phyloP scores from a whole-genome alignment of 75 land plant species.

The Sequoiadendron giganteum region DNA sequence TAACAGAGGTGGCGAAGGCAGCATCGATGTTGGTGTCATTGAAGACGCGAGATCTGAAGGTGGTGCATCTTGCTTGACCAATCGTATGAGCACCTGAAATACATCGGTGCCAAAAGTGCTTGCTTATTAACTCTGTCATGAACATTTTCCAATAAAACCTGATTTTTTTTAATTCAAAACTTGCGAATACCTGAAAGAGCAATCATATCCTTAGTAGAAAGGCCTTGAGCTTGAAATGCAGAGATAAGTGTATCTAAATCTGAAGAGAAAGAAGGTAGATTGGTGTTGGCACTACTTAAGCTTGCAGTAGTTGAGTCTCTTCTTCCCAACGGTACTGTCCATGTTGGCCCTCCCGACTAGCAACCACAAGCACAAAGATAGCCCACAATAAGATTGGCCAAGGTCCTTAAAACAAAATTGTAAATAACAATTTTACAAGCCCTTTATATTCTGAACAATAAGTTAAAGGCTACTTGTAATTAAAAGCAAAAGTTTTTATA shows the following conservation, averaged over 20 bases:
- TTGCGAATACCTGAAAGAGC: slow-evolving; percentile 18
- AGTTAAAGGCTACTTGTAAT: too few species aligned
- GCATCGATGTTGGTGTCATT: slow-evolving; percentile 39
- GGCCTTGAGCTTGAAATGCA: not conserved
- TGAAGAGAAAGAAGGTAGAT: slow-evolving; percentile 15
- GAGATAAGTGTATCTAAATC: slow-evolving; percentile 18
- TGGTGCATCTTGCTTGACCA: slow-evolving; percentile 40
- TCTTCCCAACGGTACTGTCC: slow-evolving; percentile 37
- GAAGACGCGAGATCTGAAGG: slow-evolving; percentile 40
- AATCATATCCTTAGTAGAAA: slow-evolving; percentile 21
- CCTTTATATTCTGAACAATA: too few species aligned
- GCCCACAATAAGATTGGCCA: too few species aligned
- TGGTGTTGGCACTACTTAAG: slow-evolving; percentile 16
- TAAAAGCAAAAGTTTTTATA: too few species aligned
- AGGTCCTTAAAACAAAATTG: too few species aligned
- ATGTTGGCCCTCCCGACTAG: slow-evolving; percentile 41
- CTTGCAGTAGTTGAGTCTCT: slow-evolving; percentile 35
- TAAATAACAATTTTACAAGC: too few species aligned
- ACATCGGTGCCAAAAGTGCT: not conserved
- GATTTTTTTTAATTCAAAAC: too few species aligned
- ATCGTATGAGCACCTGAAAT: slow-evolving; percentile 56
- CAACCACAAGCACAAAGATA: not conserved
- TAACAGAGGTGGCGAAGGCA: slow-evolving; percentile 19
- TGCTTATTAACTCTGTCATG: too few species aligned
- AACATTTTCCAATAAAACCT: not conserved